These are phyloP conservation scores for Phytophthora pisi DNA, from an alignment of 352 stramenopile genomes.

Conservation along the genomic window DNA sequence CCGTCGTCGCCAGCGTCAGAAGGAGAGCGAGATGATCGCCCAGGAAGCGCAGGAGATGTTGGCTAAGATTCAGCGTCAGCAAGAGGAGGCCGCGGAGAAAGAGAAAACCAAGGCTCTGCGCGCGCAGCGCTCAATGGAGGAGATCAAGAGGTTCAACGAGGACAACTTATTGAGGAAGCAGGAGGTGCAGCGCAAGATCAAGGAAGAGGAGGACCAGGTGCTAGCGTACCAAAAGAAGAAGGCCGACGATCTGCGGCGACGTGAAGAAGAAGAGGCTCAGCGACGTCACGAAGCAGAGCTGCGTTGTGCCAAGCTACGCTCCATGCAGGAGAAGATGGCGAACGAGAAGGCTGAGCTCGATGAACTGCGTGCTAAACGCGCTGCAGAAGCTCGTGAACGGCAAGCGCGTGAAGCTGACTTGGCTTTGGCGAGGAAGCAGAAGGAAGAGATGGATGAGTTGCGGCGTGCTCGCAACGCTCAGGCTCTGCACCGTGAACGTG, in stretches of 20 bases:
- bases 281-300: conserved; percentile 76
- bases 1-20: conserved; percentile 53
- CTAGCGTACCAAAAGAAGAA: conserved; percentile 79
- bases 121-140: conserved; percentile 60
- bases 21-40: conserved; percentile 44
- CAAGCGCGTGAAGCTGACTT: conserved; percentile 88
- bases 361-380: conserved; percentile 91
- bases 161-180: conserved; percentile 49
- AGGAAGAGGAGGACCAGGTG: conserved; percentile 77
- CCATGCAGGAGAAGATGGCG: conserved; percentile 87
- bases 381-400: conserved; percentile 88
- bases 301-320: conserved; percentile 74
- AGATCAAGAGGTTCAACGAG: conserved; percentile 80
- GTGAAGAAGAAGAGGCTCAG: conserved; percentile 71
- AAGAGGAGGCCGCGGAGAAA: conserved; percentile 75
- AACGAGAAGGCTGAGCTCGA: conserved; percentile 91
- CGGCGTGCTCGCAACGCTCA: conserved; percentile 65
- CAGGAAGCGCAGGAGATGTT: conserved; percentile 92
- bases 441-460: conserved; percentile 86
- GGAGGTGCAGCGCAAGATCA: conserved; percentile 79
- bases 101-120: conserved; percentile 69
- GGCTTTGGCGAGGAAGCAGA: conserved; percentile 82
- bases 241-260: conserved; percentile 58
- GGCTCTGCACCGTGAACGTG: conserved; percentile 72
- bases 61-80: conserved; percentile 78